Base-by-base conservation (phyloP, 179 eudicot species). In the Amaranthus tricolor region DNA sequence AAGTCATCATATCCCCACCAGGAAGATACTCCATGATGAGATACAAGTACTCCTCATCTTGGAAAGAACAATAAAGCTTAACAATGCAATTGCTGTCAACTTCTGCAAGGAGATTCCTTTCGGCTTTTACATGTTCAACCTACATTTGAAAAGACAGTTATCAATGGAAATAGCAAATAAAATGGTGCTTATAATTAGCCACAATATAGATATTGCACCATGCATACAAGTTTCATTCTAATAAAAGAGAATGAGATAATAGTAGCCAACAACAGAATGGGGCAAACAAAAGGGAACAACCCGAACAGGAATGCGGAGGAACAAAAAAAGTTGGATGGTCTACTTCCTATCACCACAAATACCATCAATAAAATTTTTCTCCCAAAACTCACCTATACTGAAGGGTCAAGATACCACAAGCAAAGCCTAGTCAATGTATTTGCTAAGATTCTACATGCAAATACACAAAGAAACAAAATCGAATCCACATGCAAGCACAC, bases 91-190 rank as follows among this genome's bases (percentile, higher is more conserved):
- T 91, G 82, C 97, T 91, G 84, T 94, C 98, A 85, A 94, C 98
- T 87, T 89, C 95, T 19, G 98, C 98, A 73, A 94, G 97, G 69
- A 94, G 82, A 84, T 94, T 91, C 86, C 98, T 91, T 82, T 94
- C 98, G 68, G 98, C 97, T 84, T 88, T 91, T 78, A 91, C 97
- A 80, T 94, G 98, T 82, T 94, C 98, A 73, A 94, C 98, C 98
- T 93, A 78, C 69, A 78, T 75, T 71, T 56, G 40, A 73, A 9
- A 66, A 60, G 55, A 79, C 17, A 78, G 17, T 70, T 64, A 53
- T 17, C 51, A 79, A 13, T 20, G 13, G 0, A 67, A 15, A 17
- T 24, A 24, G 43, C 69, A 57, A 61, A 68, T 8, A 45, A 20
- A 51, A 13, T 61, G 67, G 49, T 52, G 71, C 6, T 9, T 19